Evolutionary conservation across 805 yeast species (phyloP), one percentile per base, ranked within the genome.

Genomic region (Candida incommunis): DNA sequence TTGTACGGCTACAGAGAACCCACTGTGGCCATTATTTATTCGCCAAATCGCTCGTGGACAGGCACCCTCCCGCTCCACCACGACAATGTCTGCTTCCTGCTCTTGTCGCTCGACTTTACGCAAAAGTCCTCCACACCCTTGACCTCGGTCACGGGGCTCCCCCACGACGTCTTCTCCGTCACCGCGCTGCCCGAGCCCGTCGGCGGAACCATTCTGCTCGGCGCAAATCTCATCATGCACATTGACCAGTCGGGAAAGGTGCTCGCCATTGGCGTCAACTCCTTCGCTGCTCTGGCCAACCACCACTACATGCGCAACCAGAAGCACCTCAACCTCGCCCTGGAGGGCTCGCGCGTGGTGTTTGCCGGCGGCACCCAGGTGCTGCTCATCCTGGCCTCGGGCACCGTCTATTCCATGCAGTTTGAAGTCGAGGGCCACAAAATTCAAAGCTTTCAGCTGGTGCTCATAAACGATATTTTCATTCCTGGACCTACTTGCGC

Each of bases 1-100:
- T 61, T 90, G 34, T 62, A 77, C 55, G 80, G 80, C 46, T 90
- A 85, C 56, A 66, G 81, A 51, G 92, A 81, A 47, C 94, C 96
- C 0, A 88, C 96, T 0, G 52, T 86, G 20, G 90, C 82, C 0
- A 69, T 86, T 3, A 57, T 86, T 23, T 74, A 66, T 50, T 72
- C 77, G 44, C 75, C 76, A 25, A 65, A 63, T 16, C 68, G 72
- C 18, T 76, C 87, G 0, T 85, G 96, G 95, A 78, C 94, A 0
- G 95, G 95, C 0, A 70, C 74, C 44, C 62, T 81, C 26, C 70
- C 80, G 2, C 63, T 70, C 43, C 66, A 63, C 3, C 80, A 76
- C 54, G 94, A 85, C 54, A 80, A 76, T 16, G 66, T 76, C 24
- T 68, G 70, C 40, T 73, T 77, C 48, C 65, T 75, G 23, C 84